A percentile compares a stretch with the other conserved stretches of the same genome.
Evolutionary conservation across 495 filamentous ascomycete genomes (phyloP).

Genomic region (Parachaetomium inaequale): DNA sequence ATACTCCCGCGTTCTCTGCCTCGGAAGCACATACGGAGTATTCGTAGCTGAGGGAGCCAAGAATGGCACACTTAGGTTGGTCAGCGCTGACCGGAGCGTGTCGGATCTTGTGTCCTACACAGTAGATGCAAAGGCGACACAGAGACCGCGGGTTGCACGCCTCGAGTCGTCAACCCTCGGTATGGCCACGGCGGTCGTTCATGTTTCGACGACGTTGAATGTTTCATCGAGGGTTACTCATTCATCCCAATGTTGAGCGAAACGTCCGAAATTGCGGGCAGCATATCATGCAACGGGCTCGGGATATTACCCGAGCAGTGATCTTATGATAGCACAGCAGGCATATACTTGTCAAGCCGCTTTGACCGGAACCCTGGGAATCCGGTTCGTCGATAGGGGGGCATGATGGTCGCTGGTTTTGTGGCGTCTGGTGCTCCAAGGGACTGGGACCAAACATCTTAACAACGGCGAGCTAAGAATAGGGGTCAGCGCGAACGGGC

Average conservation of each 20-base stretch:
- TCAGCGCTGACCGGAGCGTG: too few relatives aligned
- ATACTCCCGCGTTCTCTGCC: background rate
- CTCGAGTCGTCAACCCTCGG: background rate
- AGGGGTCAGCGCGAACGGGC: conserved; percentile 9
- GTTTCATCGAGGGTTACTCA: background rate
- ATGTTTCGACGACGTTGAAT: background rate
- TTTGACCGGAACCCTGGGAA: conserved; percentile 4
- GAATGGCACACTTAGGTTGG: background rate
- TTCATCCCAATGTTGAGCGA: background rate
- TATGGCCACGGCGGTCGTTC: background rate
- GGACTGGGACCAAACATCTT: conserved; percentile 11
- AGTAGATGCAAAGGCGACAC: background rate
- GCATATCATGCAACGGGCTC: background rate
- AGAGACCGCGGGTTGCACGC: background rate
- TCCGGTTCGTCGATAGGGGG: conserved; percentile 18
- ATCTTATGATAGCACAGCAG: conserved; percentile 20
- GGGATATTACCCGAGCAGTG: conserved; percentile 15
- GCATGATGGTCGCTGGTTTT: conserved; percentile 18
- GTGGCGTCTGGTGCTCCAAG: conserved; percentile 8
- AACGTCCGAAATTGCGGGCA: conserved; percentile 1
- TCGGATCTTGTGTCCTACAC: too few relatives aligned
- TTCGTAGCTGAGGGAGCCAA: background rate
- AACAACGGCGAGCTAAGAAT: conserved; percentile 16
- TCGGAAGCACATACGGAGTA: too few relatives aligned
- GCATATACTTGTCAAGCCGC: conserved; percentile 17